Percentiles rank a stretch among this genome's conserved stretches.
These are phyloP conservation scores for Rhizodiscina lignyota DNA, from an alignment of 495 filamentous ascomycete species.

Conservation along the genomic window DNA sequence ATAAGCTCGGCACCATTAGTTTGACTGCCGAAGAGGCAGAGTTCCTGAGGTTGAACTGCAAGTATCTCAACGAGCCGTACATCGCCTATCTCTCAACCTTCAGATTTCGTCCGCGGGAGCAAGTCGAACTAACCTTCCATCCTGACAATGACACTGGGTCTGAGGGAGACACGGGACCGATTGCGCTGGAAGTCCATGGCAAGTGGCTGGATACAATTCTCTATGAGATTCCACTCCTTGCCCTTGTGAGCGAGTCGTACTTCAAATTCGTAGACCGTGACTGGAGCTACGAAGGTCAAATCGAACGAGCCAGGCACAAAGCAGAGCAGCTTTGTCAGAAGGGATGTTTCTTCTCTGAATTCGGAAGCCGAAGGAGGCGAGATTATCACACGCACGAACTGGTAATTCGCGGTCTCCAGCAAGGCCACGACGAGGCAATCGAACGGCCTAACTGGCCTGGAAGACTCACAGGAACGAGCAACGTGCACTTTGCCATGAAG, in stretches of 20 bases:
- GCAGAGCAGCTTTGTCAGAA: constrained; percentile 56
- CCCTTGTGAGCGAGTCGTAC: constrained; percentile 85
- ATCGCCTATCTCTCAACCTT: constrained; percentile 68
- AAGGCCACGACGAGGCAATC: constrained; percentile 53
- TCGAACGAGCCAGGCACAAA: constrained; percentile 67
- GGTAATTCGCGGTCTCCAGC: constrained; percentile 66
- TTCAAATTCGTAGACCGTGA: constrained; percentile 88
- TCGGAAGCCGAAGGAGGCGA: constrained; percentile 71
- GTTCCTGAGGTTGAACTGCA: constrained; percentile 64
- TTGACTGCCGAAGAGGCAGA: constrained; percentile 60
- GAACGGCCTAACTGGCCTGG: constrained; percentile 35
- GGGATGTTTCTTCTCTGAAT: constrained; percentile 85
- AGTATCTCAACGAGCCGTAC: constrained; percentile 64
- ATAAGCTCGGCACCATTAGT: constrained; percentile 60
- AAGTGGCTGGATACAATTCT: constrained; percentile 91
- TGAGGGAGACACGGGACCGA: constrained; percentile 45
- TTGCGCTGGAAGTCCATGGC: constrained; percentile 59
- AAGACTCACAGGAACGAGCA: constrained; percentile 74
- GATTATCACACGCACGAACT: constrained; percentile 93
- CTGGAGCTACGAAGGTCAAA: constrained; percentile 72
- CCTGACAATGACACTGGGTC: constrained; percentile 42
- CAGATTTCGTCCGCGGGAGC: constrained; percentile 59
- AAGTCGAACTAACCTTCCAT: constrained; percentile 55
- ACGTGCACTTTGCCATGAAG: constrained; percentile 93
- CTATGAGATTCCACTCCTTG: constrained; percentile 90